These are phyloP conservation scores for Kwoniella dejecticola DNA, from an alignment of 768 basidiomycete genomes.

Conservation along the genomic window DNA sequence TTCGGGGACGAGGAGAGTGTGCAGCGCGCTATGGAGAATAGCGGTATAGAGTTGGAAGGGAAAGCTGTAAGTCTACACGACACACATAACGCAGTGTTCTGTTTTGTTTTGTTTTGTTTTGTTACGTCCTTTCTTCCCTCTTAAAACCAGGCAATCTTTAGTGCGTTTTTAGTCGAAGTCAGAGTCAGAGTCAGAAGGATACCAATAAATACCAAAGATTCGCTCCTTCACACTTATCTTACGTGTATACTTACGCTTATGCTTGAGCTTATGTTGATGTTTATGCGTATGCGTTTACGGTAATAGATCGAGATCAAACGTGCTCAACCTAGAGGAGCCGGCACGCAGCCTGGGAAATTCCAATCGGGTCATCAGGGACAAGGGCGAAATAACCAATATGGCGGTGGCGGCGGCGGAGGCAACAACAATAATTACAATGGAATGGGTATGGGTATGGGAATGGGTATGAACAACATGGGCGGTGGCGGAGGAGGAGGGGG, in stretches of 20 bases:
- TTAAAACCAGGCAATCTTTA: too few relatives aligned
- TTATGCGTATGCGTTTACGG: too few relatives aligned
- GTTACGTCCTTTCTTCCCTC: too few relatives aligned
- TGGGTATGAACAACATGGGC: too few relatives aligned
- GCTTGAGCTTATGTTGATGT: too few relatives aligned
- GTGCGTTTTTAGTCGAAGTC: too few relatives aligned
- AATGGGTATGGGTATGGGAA: constrained; percentile 39
- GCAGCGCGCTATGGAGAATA: constrained; percentile 81
- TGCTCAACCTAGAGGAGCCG: constrained; percentile 74
- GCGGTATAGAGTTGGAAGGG: constrained; percentile 88
- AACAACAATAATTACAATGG: constrained; percentile 72
- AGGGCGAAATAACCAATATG: constrained; percentile 67
- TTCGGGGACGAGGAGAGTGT: constrained; percentile 86
- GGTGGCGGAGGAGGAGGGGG: constrained; percentile 20
- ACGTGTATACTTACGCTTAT: too few relatives aligned
- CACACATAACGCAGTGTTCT: not conserved
- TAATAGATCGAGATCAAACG: constrained; percentile 92
- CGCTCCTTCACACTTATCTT: too few relatives aligned
- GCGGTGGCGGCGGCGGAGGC: constrained; percentile 64
- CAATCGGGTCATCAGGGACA: constrained; percentile 28
- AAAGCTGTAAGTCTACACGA: constrained; percentile 88
- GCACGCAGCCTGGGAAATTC: constrained; percentile 42
- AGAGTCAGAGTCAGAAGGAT: too few relatives aligned
- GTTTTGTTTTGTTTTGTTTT: not conserved
- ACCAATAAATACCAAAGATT: too few relatives aligned